Evolutionary conservation across 176 grass and related monocot species (phyloP), one percentile per base, ranked within the genome.

Genomic region (Otatea glauca): DNA sequence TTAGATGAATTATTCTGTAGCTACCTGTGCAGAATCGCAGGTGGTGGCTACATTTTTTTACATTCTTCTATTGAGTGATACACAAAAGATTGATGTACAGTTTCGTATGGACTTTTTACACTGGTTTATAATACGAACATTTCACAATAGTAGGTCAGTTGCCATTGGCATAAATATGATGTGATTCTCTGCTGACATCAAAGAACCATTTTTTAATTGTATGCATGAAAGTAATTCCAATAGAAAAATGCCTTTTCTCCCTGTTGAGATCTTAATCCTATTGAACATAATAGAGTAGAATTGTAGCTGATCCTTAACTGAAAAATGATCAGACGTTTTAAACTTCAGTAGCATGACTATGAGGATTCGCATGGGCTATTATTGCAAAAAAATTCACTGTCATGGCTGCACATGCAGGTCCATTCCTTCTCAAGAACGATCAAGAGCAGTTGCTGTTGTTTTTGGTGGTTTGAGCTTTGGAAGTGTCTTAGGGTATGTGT

Each of bases 401-500:
- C 55, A 74, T 85, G 58, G 70, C 67, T 85, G 39, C 78, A 87
- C 86, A 50, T 93, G 56, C 85, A 98, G 96, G 81, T 90, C 87
- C 77, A 94, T 98, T 84, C 96, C 93, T 39, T 66, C 89, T 79
- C 73, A 92, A 96, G 93, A 95, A 79, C 83, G 96, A 34, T 98
- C 96, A 72, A 93, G 96, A 91, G 96, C 93, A 67, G 96, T 98
- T 85, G 91, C 96, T 85, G 51, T 98, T 87, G 96, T 98, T 65
- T 98, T 98, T 96, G 96, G 96, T 71, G 93, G 96, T 67, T 91
- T 98, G 60, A 94, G 91, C 84, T 84, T 95, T 70, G 96, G 96
- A 87, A 95, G 93, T 75, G 90, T 98, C 42, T 81, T 98, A 82
- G 96, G 96, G 39, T 98, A 93, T 77, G 78, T 65, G 10, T 75